Conservation (phyloP, 2,329 filamentous ascomycete species). For the Leptographium procerum region DNA sequence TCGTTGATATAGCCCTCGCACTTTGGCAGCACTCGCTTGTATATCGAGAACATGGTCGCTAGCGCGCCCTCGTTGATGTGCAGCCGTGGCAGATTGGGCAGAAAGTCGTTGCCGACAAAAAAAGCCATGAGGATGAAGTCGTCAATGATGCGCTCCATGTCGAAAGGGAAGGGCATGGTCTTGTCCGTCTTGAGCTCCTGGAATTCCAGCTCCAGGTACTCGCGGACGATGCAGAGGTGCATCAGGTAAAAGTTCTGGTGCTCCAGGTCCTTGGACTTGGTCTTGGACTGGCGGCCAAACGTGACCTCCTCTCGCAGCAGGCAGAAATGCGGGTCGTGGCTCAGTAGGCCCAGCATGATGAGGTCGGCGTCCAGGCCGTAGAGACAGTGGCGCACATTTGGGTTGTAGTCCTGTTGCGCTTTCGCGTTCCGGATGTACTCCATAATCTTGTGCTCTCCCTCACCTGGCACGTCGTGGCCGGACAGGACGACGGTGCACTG, state of each 20-base stretch:
- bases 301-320: conserved; percentile 94
- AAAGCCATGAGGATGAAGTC: conserved; percentile 99
- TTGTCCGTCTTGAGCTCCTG: conserved; percentile 75
- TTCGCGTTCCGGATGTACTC: conserved; percentile 98
- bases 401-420: conserved; percentile 83
- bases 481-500: conserved; percentile 92
- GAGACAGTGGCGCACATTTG: conserved; percentile 89
- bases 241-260: conserved; percentile 98
- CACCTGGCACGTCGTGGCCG: conserved; percentile 93
- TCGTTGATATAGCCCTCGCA: conserved; percentile 96
- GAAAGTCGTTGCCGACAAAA: conserved; percentile 98
- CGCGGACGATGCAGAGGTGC: conserved; percentile 93
- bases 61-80: conserved; percentile 98
- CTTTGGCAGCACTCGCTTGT: conserved; percentile 79
- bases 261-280: conserved; percentile 90
- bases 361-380: conserved; percentile 96
- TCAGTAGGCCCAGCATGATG: conserved; percentile 95
- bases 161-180: conserved; percentile 64
- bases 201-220: conserved; percentile 95
- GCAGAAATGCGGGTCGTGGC: conserved; percentile 97
- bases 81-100: conserved; percentile 88
- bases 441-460: conserved; percentile 99
- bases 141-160: conserved; percentile 94
- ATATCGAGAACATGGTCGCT: conserved; percentile 93
- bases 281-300: conserved; percentile 77